phyloP scores from a whole-genome alignment of 2,329 filamentous ascomycete genomes.

The Pseudocercospora macadamiae region DNA sequence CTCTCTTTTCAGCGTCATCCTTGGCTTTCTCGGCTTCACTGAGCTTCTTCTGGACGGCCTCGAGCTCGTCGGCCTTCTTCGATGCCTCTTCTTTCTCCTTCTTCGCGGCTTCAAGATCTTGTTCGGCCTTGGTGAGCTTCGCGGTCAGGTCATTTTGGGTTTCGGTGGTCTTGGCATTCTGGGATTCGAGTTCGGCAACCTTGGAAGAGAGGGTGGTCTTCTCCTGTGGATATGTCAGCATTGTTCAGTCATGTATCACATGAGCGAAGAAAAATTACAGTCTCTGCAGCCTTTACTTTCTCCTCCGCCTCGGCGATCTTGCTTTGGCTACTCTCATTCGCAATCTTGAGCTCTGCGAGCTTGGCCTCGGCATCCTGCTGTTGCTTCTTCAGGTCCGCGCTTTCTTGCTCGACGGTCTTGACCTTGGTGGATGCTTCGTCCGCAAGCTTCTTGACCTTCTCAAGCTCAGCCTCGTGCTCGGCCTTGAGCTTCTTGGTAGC shows the following conservation, averaged over 20 bases:
- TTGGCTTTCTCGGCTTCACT: slow-evolving; percentile 7
- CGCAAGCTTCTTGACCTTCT: slow-evolving; percentile 22
- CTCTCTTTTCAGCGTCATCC: slow-evolving; percentile 9
- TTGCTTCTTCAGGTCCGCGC: slow-evolving; percentile 21
- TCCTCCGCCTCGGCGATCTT: slow-evolving; percentile 21
- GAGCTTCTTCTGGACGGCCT: slow-evolving; percentile 10
- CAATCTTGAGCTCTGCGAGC: slow-evolving; percentile 23
- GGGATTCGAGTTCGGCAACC: slow-evolving; percentile 20
- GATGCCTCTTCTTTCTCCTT: slow-evolving; percentile 10
- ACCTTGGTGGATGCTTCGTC: slow-evolving; percentile 23
- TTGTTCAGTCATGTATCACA: background rate
- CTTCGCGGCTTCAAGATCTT: slow-evolving; percentile 17
- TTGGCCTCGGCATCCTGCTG: slow-evolving; percentile 21
- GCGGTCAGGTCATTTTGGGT: slow-evolving; percentile 12
- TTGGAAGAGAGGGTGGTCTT: slow-evolving; percentile 18
- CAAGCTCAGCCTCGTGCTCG: slow-evolving; percentile 22
- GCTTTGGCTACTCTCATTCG: slow-evolving; percentile 15
- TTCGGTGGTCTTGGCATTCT: slow-evolving; percentile 8
- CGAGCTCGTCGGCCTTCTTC: slow-evolving; percentile 15
- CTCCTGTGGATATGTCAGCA: slow-evolving; percentile 16
- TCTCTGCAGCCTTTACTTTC: slow-evolving; percentile 21
- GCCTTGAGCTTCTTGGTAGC: slow-evolving; percentile 24
- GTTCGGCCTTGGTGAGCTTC: slow-evolving; percentile 15
- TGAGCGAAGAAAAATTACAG: slow-evolving; percentile 12
- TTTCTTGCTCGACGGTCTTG: slow-evolving; percentile 22